A percentile compares a stretch with the other conserved stretches of the same genome.
Evolutionary conservation across 2,329 filamentous ascomycete species (phyloP).

Genomic region (Beauveria australis): DNA sequence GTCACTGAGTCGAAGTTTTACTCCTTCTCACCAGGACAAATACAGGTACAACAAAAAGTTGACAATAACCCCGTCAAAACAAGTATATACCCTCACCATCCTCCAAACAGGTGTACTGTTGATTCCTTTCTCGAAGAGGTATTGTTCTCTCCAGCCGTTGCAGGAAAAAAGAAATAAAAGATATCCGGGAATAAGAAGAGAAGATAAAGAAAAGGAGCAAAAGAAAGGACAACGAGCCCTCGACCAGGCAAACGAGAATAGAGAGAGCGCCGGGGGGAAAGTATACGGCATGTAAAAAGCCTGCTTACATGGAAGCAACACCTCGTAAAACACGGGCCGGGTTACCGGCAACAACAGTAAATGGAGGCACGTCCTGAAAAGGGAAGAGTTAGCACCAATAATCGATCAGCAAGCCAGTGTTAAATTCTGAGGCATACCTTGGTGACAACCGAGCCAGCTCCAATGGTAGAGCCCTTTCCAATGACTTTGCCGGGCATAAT

Average conservation of each 20-base stretch:
- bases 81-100: background rate
- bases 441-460: conserved; percentile 78
- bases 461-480: conserved; percentile 70
- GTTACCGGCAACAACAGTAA: conserved; percentile 62
- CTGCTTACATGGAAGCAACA: conserved; percentile 20
- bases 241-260: background rate
- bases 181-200: background rate
- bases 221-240: background rate
- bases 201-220: background rate
- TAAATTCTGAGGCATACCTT: conserved; percentile 42
- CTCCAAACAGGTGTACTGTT: background rate
- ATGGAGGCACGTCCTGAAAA: conserved; percentile 54
- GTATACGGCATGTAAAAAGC: background rate
- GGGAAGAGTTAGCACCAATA: background rate
- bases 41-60: background rate
- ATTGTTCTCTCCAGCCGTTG: background rate
- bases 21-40: background rate
- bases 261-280: background rate
- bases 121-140: background rate
- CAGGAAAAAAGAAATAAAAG: background rate
- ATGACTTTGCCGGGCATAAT: conserved; percentile 75
- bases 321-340: conserved; percentile 51
- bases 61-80: background rate
- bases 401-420: conserved; percentile 8
- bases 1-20: background rate